Evolutionary conservation across 208 protist species (phyloP).

Genomic region (Vickermania ingenoplastis): DNA sequence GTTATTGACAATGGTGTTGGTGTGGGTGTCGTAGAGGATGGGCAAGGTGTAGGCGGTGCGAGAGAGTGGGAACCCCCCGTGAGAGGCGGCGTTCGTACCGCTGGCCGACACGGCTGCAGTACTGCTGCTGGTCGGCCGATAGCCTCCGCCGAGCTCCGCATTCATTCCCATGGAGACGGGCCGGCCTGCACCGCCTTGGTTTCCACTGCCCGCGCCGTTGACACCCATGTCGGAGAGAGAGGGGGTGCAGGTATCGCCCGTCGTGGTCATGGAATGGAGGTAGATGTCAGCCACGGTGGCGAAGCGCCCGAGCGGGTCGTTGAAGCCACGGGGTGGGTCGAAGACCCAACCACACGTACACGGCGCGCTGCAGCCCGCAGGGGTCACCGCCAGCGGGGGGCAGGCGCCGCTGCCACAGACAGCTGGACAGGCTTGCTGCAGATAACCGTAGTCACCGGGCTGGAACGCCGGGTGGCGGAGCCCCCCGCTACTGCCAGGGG

Average conservation of each 20-base stretch:
- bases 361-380: background rate
- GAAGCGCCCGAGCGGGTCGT: slow-evolving; percentile 28
- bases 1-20: slow-evolving; percentile 85
- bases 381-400: no score
- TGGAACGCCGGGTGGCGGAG: background rate
- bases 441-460: background rate
- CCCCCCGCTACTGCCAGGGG: background rate
- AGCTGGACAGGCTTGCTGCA: background rate
- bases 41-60: slow-evolving; percentile 69
- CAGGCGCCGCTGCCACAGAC: background rate
- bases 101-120: background rate
- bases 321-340: slow-evolving; percentile 20
- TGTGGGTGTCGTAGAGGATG: slow-evolving; percentile 86
- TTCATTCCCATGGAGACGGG: background rate
- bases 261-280: slow-evolving; percentile 31
- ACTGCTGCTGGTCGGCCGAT: no score
- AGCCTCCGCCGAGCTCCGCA: background rate
- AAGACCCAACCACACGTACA: slow-evolving; percentile 49
- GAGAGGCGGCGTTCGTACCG: background rate
- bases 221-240: no score
- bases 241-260: slow-evolving; percentile 21
- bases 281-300: slow-evolving; percentile 54
- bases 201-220: background rate
- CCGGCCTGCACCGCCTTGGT: background rate
- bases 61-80: no score